Evolutionary conservation across 1,139 yeast species (phyloP), one percentile per base, ranked within the genome.

Genomic region (Sugiyamaella paludigena): DNA sequence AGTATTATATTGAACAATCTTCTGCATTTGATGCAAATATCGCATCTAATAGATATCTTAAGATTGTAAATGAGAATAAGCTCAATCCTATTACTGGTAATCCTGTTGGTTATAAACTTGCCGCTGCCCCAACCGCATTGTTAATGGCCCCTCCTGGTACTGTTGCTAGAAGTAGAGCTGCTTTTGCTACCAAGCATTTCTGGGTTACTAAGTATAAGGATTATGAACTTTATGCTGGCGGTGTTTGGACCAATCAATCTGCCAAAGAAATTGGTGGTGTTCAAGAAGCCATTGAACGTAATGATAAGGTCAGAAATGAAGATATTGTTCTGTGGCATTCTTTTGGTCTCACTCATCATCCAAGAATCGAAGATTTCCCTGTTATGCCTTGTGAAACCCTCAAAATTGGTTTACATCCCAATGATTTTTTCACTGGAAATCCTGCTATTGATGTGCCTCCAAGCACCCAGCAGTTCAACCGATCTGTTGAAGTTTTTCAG

Each of bases 361-460:
- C 95, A 59, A 79, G 91, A 64, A 84, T 84, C 32, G 96, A 87
- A 72, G 95, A 87, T 70, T 87, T 85, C 85, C 95, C 95, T 47
- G 94, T 87, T 53, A 87, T 87, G 96, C 94, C 95, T 38, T 85
- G 83, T 51, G 95, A 87, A 72, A 48, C 53, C 58, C 72, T 79
- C 68, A 83, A 78, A 66, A 81, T 87, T 59, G 77, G 80, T 55
- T 75, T 87, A 55, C 76, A 78, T 46, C 96, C 96, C 47, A 72
- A 77, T 62, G 87, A 87, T 55, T 87, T 87, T 80, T 87, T 86
- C 68, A 82, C 82, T 59, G 80, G 73, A 66, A 87, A 87, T 69
- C 96, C 96, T 28, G 89, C 91, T 36, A 74, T 87, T 66, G 95
- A 86, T 64, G 74, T 87, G 45, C 95, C 95, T 43, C 83, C 83